phyloP scores from a whole-genome alignment of 2,329 filamentous ascomycete species.

The Fusarium setosum region DNA sequence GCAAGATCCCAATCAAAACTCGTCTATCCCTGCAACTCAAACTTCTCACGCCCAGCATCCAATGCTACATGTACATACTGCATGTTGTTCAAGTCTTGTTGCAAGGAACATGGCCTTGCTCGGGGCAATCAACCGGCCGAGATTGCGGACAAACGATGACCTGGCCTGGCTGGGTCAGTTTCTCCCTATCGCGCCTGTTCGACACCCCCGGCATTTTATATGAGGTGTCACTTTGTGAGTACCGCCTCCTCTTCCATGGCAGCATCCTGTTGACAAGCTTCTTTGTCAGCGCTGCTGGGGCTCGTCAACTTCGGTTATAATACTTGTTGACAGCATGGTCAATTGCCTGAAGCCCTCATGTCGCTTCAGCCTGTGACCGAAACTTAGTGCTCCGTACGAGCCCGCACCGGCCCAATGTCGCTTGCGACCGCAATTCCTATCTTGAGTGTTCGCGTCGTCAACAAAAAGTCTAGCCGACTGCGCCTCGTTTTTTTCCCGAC shows the following conservation, averaged over 20 bases:
- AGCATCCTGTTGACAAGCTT: constrained; percentile 10
- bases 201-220: constrained; percentile 12
- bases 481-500: constrained; percentile 26
- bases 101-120: background rate
- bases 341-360: background rate
- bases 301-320: constrained; percentile 17
- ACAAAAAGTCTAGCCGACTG: constrained; percentile 17
- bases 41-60: constrained; percentile 6
- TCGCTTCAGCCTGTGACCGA: background rate
- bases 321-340: constrained; percentile 9
- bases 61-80: too few relatives aligned
- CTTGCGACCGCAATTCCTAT: constrained; percentile 3
- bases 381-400: background rate
- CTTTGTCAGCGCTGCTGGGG: constrained; percentile 11
- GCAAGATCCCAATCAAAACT: constrained; percentile 20
- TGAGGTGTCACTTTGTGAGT: constrained; percentile 25
- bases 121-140: constrained; percentile 1
- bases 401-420: constrained; percentile 7
- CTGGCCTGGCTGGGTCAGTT: constrained; percentile 2
- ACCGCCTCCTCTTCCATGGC: background rate
- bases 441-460: background rate
- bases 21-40: constrained; percentile 19
- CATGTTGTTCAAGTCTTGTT: background rate
- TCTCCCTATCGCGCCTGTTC: background rate
- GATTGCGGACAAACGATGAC: background rate